These are phyloP conservation scores for Basipetospora chlamydospora DNA, from an alignment of 2,329 filamentous ascomycete species.

Conservation along the genomic window DNA sequence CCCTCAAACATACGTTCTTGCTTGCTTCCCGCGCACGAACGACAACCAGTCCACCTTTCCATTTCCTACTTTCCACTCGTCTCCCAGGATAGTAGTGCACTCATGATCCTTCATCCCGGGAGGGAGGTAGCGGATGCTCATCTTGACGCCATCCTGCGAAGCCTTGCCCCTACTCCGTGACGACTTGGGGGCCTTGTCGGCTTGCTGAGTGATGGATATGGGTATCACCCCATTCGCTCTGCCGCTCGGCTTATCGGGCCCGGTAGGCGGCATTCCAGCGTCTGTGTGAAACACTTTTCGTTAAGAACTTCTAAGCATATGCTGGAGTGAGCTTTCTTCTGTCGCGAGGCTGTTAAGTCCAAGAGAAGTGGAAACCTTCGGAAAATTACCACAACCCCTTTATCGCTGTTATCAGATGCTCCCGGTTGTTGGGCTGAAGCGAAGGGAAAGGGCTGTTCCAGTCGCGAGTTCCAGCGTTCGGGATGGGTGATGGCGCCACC, in stretches of 20 bases:
- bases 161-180: constrained; percentile 1
- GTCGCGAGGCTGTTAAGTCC: too few relatives aligned
- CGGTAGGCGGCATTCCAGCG: constrained; percentile 6
- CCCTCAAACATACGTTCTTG: constrained; percentile 35
- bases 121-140: constrained; percentile 71
- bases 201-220: constrained; percentile 25
- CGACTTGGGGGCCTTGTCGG: not conserved
- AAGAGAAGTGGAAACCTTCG: too few relatives aligned
- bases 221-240: constrained; percentile 36
- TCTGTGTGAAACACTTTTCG: too few relatives aligned
- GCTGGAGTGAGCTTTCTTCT: too few relatives aligned
- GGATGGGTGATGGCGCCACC: too few relatives aligned
- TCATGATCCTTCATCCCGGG: constrained; percentile 73
- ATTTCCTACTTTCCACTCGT: constrained; percentile 66
- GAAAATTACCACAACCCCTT: too few relatives aligned
- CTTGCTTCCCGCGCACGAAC: constrained; percentile 55
- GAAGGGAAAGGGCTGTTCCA: too few relatives aligned
- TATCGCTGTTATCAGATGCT: too few relatives aligned
- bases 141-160: constrained; percentile 53
- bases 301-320: too few relatives aligned
- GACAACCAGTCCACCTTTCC: constrained; percentile 76
- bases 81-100: constrained; percentile 56
- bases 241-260: constrained; percentile 3
- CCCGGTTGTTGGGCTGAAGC: too few relatives aligned
- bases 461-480: too few relatives aligned